Evolutionary conservation across 1,284 basidiomycete genomes (phyloP).

Genomic region (Malassezia slooffiae): DNA sequence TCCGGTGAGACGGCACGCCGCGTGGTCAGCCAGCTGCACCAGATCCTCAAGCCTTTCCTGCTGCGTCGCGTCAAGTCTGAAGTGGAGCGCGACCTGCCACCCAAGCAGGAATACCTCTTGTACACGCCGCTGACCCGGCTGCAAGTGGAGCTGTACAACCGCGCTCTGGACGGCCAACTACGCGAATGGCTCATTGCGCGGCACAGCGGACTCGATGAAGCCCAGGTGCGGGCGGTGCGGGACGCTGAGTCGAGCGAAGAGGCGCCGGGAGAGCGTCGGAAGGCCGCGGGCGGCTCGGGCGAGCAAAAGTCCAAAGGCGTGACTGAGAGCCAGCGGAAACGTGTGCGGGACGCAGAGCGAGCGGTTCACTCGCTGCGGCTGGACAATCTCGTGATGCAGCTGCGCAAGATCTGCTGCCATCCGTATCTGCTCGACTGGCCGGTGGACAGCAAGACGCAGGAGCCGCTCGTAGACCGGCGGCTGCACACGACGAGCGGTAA

Average conservation of each 20-base stretch:
- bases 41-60: slow-evolving; percentile 42
- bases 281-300: no score
- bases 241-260: no score
- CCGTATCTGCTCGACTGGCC: slow-evolving; percentile 89
- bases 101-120: slow-evolving; percentile 56
- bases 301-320: no score
- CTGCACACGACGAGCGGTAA: slow-evolving; percentile 80
- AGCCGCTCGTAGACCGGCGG: slow-evolving; percentile 51
- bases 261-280: no score
- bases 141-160: slow-evolving; percentile 75
- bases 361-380: slow-evolving; percentile 81
- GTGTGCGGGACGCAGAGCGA: no score
- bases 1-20: slow-evolving; percentile 54
- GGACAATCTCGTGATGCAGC: slow-evolving; percentile 86
- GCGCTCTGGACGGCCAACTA: slow-evolving; percentile 40
- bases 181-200: slow-evolving; percentile 33
- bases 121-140: slow-evolving; percentile 74
- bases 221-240: no score
- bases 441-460: slow-evolving; percentile 55
- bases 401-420: slow-evolving; percentile 67
- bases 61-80: slow-evolving; percentile 38
- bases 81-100: slow-evolving; percentile 37
- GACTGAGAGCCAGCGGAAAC: no score
- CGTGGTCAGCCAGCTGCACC: slow-evolving; percentile 40
- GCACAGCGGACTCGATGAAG: slow-evolving; percentile 25